Evolutionary conservation across 768 basidiomycete genomes (phyloP), one percentile per base, ranked within the genome.

Genomic region (Pluteus cervinus): DNA sequence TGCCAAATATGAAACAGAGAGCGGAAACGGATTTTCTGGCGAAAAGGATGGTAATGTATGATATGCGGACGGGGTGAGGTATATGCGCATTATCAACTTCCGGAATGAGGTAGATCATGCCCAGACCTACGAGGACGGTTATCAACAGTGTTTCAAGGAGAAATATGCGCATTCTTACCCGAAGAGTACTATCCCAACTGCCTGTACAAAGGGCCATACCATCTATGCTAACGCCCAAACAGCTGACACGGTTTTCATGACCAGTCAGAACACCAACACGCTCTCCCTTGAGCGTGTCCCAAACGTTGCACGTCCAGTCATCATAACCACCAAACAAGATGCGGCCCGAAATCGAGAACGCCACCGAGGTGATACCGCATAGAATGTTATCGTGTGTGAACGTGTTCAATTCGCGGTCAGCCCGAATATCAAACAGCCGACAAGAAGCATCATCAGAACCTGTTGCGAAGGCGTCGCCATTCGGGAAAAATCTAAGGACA

Each of bases 221-320:
- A 56, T 99, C 94, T 31, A 81, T 78, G 47, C 85, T 89, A 47
- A 98, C 96, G 38, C 94, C 94, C 49, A 99, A 64, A 69, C 96
- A 98, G 54, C 85, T 88, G 49, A 99, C 92, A 46, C 94, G 72
- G 70, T 99, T 99, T 72, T 99, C 94, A 54, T 99, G 94, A 12
- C 96, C 94, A 24, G 92, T 90, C 44, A 99, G 65, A 36, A 99
- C 96, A 40, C 94, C 94, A 26, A 99, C 92, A 39, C 94, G 86
- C 61, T 98, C 94, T 39, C 96, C 96, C 63, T 94, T 96, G 54
- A 99, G 72, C 20, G 93, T 97, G 58, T 99, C 94, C 94, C 94
- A 99, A 36, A 98, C 94, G 57, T 99, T 99, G 71, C 91, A 93
- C 49, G 96, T 98, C 88, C 96, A 98, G 57, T 99, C 94, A 61